Base-by-base conservation (phyloP, 148 eudicot genomes). In the Persicaria tinctoria region DNA sequence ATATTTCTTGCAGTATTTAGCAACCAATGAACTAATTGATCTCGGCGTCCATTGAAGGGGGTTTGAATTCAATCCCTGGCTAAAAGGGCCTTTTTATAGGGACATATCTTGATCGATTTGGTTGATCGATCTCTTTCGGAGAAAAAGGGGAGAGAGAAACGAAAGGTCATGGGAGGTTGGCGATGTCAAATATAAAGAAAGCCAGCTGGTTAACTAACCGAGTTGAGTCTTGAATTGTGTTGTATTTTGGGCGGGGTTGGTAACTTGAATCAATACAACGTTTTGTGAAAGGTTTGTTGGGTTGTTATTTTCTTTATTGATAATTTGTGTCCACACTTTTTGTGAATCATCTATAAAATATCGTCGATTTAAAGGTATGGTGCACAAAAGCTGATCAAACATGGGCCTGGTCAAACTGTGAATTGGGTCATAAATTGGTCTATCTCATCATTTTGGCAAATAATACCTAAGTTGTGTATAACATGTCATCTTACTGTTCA, bases 281-380 rank as follows among this genome's bases (percentile, higher is more conserved):
- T 66, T 41, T 60, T 60, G 41, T 60, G 44, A 9, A 18, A 3
- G 47, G 41, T 32, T 66, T 66, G 70, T 66, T 38, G 41, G 18
- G 38, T 16, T 5, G 70, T 66, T 41, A 66, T 41, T 38, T 12
- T 41, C 18, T 47, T 41, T 41, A 17, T 66, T 66, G 47, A 12
- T 47, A 66, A 66, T 44, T 14, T 47, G 70, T 66, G 70, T 66
- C 48, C 70, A 66, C 70, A 66, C 48, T 38, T 64, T 63, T 8
- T 5, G 17, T 56, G 46, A 64, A 64, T 18, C 64, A 20, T 57
- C 64, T 57, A 20, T 57, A 18, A 5, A n/a, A 55, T 60, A 60
- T 60, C 44, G 1, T 60, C 20, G 44, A 57, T 18, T 5, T 5
- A 57, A 18, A 57, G 5, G 17, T 64, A 41, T 64, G 69, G 69